phyloP scores from a whole-genome alignment of 2,329 filamentous ascomycete species.

The Apiospora phragmitis region DNA sequence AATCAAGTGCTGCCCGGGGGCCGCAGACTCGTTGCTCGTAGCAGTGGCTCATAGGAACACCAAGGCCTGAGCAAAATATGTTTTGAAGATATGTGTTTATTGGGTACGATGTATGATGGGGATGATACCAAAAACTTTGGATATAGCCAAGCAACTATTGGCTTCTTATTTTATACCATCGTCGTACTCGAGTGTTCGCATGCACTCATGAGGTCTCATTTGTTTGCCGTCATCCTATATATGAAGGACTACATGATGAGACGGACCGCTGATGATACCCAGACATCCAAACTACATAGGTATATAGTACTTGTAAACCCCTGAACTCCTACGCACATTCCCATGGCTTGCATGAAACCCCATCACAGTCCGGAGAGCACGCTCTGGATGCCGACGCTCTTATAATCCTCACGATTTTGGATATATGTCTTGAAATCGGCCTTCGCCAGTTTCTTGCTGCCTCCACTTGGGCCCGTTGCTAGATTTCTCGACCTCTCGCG shows the following conservation, averaged over 20 bases:
- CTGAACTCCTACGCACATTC: neutral
- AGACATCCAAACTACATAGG: neutral
- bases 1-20: neutral
- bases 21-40: neutral
- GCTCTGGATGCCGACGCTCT: slow-evolving; percentile 78
- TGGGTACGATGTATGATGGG: neutral
- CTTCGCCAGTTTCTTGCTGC: slow-evolving; percentile 58
- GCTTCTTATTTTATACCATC: neutral
- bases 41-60: no score
- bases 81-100: neutral
- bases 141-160: neutral
- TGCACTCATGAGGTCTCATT: neutral
- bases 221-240: neutral
- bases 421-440: slow-evolving; percentile 82
- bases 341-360: neutral
- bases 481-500: slow-evolving; percentile 68
- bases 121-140: neutral
- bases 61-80: no score
- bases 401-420: slow-evolving; percentile 79
- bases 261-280: neutral
- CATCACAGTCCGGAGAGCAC: slow-evolving; percentile 66
- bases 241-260: neutral
- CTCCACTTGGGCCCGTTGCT: slow-evolving; percentile 38
- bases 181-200: neutral
- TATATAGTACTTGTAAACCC: neutral